These are phyloP conservation scores for Trichoderma koningiopsis DNA, from an alignment of 2,329 filamentous ascomycete genomes.

Conservation along the genomic window DNA sequence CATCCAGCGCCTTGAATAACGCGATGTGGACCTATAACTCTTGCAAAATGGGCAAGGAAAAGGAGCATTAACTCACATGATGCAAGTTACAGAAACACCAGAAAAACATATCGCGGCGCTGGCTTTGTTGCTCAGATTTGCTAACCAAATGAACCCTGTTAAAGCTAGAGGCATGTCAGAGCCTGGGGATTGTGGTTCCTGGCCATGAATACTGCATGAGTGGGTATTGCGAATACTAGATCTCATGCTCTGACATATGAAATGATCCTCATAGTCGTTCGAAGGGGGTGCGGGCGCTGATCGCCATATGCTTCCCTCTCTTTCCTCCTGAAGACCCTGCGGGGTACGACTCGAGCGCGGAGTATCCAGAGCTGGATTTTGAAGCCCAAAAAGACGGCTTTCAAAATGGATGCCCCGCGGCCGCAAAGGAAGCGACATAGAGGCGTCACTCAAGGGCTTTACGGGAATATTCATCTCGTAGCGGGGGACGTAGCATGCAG, in stretches of 20 bases:
- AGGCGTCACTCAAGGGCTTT: not conserved
- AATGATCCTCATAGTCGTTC: not conserved
- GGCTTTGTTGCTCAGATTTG: not conserved
- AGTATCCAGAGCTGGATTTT: not conserved
- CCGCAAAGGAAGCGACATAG: not conserved
- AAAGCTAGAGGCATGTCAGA: not conserved
- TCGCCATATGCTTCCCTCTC: not conserved
- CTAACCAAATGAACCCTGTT: not conserved
- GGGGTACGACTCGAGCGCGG: not conserved
- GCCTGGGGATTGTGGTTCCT: not conserved
- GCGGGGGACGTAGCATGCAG: conserved; percentile 16
- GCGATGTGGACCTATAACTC: conserved; percentile 5
- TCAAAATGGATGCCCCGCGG: not conserved
- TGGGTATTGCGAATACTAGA: conserved; percentile 44
- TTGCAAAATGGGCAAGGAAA: not conserved
- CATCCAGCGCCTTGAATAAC: conserved; percentile 1
- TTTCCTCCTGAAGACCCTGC: not conserved
- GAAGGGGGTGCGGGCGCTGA: conserved; percentile 1
- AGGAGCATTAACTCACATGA: not conserved
- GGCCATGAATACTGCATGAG: conserved; percentile 41
- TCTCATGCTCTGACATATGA: conserved; percentile 30
- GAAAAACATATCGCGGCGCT: not conserved
- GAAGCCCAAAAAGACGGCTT: conserved; percentile 20
- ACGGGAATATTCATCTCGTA: conserved; percentile 4
- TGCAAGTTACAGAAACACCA: not conserved